A percentile compares a stretch with the other conserved stretches of the same genome.
These are phyloP conservation scores for Lanmaoa pseudosensibilis DNA, from an alignment of 768 basidiomycete species.

Conservation along the genomic window DNA sequence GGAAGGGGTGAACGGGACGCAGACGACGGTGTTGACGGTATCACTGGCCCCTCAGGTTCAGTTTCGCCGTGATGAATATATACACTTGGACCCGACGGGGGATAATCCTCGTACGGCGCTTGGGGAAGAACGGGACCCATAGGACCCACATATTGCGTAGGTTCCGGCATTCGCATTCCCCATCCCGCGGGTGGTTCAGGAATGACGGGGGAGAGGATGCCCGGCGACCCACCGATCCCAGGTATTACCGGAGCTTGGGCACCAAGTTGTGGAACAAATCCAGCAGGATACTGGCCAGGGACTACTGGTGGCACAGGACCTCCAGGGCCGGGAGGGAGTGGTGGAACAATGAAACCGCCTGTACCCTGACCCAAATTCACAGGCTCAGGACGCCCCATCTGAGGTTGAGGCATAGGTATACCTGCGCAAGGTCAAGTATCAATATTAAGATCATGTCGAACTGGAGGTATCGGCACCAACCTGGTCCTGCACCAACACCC, in stretches of 20 bases:
- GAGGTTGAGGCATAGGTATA: slow-evolving; percentile 29
- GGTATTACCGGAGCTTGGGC: slow-evolving; percentile 27
- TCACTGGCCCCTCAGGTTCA: slow-evolving; percentile 19
- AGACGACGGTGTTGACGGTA: slow-evolving; percentile 26
- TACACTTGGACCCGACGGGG: slow-evolving; percentile 2
- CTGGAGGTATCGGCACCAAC: slow-evolving; percentile 25
- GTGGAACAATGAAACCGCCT: slow-evolving; percentile 25
- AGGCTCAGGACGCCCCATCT: slow-evolving; percentile 1
- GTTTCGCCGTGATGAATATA: slow-evolving; percentile 7
- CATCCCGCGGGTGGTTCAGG: slow-evolving; percentile 18
- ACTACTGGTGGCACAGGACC: slow-evolving; percentile 20
- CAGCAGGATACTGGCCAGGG: slow-evolving; percentile 12
- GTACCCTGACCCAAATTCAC: slow-evolving; percentile 5
- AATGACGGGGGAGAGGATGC: slow-evolving; percentile 24
- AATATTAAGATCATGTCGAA: neutral
- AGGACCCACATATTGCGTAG: slow-evolving; percentile 9
- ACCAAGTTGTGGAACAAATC: slow-evolving; percentile 23
- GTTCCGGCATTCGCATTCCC: slow-evolving; percentile 27
- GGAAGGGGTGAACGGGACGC: slow-evolving; percentile 18
- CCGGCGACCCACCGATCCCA: slow-evolving; percentile 4
- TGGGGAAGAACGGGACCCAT: slow-evolving; percentile 38
- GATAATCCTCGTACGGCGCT: slow-evolving; percentile 8
- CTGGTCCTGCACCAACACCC: slow-evolving; percentile 41
- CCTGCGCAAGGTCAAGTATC: slow-evolving; percentile 9
- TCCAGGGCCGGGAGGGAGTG: slow-evolving; percentile 16